Base-by-base conservation (phyloP, 139 green algal genomes). In the Pleodorina starrii region DNA sequence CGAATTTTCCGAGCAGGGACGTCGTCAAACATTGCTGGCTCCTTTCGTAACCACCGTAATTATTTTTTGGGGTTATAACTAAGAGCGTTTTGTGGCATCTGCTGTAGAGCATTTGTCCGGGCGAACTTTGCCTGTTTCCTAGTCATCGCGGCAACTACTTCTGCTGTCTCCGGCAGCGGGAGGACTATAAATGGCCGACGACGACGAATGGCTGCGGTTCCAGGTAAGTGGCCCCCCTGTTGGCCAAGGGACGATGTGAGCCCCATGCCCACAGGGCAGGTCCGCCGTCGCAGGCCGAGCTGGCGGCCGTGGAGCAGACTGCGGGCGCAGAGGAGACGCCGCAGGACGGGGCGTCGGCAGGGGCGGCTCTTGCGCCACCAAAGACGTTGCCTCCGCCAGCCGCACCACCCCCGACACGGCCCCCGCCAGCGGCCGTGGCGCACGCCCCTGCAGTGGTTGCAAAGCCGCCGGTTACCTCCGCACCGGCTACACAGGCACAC, bases 201-300 rank as follows among this genome's bases (percentile, higher is more conserved):
- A 85, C 38, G 80, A 86, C 23, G 80, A 86, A 42, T 86, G 80
- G 80, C 25, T 44, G 14, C 59, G 59, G 0, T 86, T 86, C 60
- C 80, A 86, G 80, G 80, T 86, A 29, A 69, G n/a, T 46, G 48
- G 12, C 16, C n/a, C n/a, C n/a, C n/a, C n/a, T n/a, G n/a, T n/a
- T n/a, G n/a, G n/a, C n/a, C n/a, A n/a, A n/a, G n/a, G n/a, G n/a
- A n/a, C n/a, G n/a, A n/a, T n/a, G n/a, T n/a, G n/a, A n/a, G n/a
- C n/a, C n/a, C n/a, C n/a, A n/a, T n/a, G n/a, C n/a, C n/a, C n/a
- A n/a, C n/a, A n/a, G n/a, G n/a, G n/a, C n/a, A n/a, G n/a, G n/a
- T n/a, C n/a, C n/a, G n/a, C n/a, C n/a, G n/a, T n/a, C 78, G 48
- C 72, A 90, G 59, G 89, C 89, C 1, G 89, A 92, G 89, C 82